phyloP scores from a whole-genome alignment of 208 protist species.

The Crithidia brevicula region DNA sequence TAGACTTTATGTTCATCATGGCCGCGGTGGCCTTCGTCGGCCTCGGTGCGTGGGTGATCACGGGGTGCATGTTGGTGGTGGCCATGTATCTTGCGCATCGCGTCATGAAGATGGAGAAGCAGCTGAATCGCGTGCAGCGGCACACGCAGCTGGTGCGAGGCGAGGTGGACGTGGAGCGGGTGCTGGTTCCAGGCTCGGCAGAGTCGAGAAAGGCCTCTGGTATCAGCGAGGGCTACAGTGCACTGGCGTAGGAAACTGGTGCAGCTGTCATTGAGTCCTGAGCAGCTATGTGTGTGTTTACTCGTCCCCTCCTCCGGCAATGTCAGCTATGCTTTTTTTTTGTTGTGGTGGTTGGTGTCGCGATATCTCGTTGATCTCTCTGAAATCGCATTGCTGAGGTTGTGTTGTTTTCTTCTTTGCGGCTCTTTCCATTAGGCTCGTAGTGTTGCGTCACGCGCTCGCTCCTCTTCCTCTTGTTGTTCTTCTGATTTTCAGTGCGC shows the following conservation, averaged over 20 bases:
- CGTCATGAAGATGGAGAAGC: constrained; percentile 76
- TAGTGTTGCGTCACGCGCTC: too few relatives aligned
- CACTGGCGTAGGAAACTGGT: constrained; percentile 2
- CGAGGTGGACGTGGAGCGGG: constrained; percentile 62
- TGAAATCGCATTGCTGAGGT: too few relatives aligned
- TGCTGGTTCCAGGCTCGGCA: constrained; percentile 54
- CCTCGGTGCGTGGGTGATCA: constrained; percentile 57
- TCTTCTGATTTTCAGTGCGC: too few relatives aligned
- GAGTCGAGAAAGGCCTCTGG: constrained; percentile 56
- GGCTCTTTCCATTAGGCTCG: too few relatives aligned
- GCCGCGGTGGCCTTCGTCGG: constrained; percentile 64
- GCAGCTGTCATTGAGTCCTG: too few relatives aligned
- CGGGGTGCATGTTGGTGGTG: constrained; percentile 46
- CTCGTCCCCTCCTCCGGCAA: too few relatives aligned
- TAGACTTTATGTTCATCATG: constrained; percentile 80
- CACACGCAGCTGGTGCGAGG: constrained; percentile 77
- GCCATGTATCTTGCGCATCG: constrained; percentile 78
- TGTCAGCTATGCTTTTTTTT: too few relatives aligned
- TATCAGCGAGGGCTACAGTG: constrained; percentile 47
- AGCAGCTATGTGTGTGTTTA: too few relatives aligned
- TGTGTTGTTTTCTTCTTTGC: too few relatives aligned
- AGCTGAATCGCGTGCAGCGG: constrained; percentile 44
- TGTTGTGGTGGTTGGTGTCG: too few relatives aligned
- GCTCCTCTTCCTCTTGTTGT: too few relatives aligned
- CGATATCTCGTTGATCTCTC: too few relatives aligned